These are phyloP conservation scores for Aspergillus sp. DNA, from an alignment of 2,329 filamentous ascomycete genomes.

Conservation along the genomic window DNA sequence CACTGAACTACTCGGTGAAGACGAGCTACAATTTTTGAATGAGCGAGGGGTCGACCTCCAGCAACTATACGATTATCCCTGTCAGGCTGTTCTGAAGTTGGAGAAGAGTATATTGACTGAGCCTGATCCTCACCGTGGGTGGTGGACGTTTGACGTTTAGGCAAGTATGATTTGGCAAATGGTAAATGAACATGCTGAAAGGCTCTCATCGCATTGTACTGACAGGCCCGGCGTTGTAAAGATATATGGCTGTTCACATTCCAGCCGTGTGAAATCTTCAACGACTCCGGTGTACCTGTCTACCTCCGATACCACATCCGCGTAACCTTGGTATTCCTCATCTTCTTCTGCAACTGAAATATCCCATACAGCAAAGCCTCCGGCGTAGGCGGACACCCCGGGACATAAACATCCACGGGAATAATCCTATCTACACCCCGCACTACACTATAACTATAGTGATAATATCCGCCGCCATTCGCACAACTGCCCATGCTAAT, in stretches of 20 bases:
- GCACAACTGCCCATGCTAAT: slow-evolving; percentile 83
- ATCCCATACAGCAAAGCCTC: slow-evolving; percentile 64
- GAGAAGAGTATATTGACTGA: neutral
- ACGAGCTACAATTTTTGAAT: too few relatives aligned
- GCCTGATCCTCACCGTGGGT: neutral
- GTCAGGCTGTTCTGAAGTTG: neutral
- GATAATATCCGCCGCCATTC: slow-evolving; percentile 84
- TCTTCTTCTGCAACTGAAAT: slow-evolving; percentile 79
- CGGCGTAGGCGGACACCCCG: slow-evolving; percentile 65
- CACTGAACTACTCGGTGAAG: too few relatives aligned
- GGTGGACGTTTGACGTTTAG: neutral
- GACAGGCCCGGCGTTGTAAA: too few relatives aligned
- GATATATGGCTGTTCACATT: too few relatives aligned
- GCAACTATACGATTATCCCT: neutral
- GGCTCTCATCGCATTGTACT: too few relatives aligned
- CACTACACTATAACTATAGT: slow-evolving; percentile 79
- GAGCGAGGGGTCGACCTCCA: too few relatives aligned
- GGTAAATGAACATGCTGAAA: too few relatives aligned
- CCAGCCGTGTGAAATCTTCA: too few relatives aligned
- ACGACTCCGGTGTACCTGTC: neutral
- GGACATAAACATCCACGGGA: slow-evolving; percentile 79
- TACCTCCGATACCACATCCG: slow-evolving; percentile 59
- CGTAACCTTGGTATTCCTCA: slow-evolving; percentile 59
- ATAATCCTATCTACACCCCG: slow-evolving; percentile 77
- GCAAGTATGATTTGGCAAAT: too few relatives aligned